Base-by-base conservation (phyloP, 1,284 basidiomycete genomes). In the Cryptococcus sp. region DNA sequence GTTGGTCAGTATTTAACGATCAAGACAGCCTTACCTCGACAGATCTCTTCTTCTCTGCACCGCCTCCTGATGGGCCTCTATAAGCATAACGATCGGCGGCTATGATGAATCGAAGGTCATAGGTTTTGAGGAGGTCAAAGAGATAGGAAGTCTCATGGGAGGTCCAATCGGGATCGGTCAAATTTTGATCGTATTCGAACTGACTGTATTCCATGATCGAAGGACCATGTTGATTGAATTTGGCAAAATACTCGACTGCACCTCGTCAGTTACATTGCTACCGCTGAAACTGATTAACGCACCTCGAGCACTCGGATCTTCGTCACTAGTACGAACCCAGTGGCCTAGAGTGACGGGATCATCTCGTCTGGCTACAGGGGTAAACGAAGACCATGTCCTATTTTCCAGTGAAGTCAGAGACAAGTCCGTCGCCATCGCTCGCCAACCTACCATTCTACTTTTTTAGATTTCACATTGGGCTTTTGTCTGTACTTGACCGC, bases 71-170 rank as follows among this genome's bases (percentile, higher is more conserved):
- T 8, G 59, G 29, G 1, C 61, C 64, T 26, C 56, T 54, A 65
- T 79, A 92, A 11, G 90, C 87, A 76, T 96, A 99, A 29, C 96
- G 85, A 76, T 99, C 96, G 57, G 89, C 83, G 13, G 95, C 87
- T 61, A 99, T 83, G 70, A 92, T 88, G 83, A 95, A 99, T 49
- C 96, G 85, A 19, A 88, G 81, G 75, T 98, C 95, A 67, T 90
- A 99, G 53, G 89, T 85, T 48, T 85, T 82, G 19, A 90, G 87
- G 16, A 97, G 78, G 6, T 82, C 80, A 78, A 99, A 95, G 0
- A 99, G 83, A 72, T 98, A 93, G 72, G 93, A 89, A 0, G 96
- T 98, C 80, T 99, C 94, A 68, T 94, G 91, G 65, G 89, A 89
- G 0, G 91, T 86, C 96, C 96, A 99, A 58, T 89, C 87, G 17